Percentiles rank a stretch among this genome's conserved stretches.
phyloP scores from a whole-genome alignment of 1,284 basidiomycete genomes.

The Malassezia furfur region DNA sequence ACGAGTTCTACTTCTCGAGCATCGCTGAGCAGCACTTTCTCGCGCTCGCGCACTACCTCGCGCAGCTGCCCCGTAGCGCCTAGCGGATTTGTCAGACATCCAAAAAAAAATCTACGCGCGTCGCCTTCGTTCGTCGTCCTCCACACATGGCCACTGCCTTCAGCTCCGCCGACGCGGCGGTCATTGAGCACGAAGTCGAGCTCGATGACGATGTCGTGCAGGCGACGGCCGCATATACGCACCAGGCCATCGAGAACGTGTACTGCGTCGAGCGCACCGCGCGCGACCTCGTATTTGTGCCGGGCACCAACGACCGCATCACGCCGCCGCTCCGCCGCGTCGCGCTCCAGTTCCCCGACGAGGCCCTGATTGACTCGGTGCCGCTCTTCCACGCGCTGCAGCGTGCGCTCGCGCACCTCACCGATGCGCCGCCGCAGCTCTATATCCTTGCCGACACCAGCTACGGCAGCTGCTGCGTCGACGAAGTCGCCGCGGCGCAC shows the following conservation, averaged over 20 bases:
- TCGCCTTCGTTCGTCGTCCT: background rate
- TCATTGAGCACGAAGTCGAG: conserved; percentile 31
- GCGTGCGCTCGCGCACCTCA: conserved; percentile 56
- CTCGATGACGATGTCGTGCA: conserved; percentile 29
- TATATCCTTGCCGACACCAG: conserved; percentile 94
- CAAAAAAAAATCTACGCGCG: no score
- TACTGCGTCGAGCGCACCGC: conserved; percentile 36
- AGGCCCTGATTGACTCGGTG: conserved; percentile 76
- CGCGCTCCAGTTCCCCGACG: conserved; percentile 91
- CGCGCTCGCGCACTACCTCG: conserved; percentile 24
- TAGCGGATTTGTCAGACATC: no score
- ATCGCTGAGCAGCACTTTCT: conserved; percentile 64
- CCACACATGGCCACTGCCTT: conserved; percentile 16
- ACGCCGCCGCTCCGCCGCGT: conserved; percentile 22
- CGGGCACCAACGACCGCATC: background rate
- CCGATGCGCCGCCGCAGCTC: conserved; percentile 51
- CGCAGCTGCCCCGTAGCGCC: background rate
- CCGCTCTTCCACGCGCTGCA: conserved; percentile 57
- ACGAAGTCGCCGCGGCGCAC: conserved; percentile 89
- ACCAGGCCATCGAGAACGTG: conserved; percentile 24
- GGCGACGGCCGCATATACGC: conserved; percentile 30
- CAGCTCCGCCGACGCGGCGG: conserved; percentile 39
- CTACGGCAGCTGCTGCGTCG: conserved; percentile 95
- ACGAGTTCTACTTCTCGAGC: conserved; percentile 86
- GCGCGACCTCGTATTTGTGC: conserved; percentile 3